Evolutionary conservation across 2,329 filamentous ascomycete species (phyloP).

Genomic region (Aspergillus chevalieri): DNA sequence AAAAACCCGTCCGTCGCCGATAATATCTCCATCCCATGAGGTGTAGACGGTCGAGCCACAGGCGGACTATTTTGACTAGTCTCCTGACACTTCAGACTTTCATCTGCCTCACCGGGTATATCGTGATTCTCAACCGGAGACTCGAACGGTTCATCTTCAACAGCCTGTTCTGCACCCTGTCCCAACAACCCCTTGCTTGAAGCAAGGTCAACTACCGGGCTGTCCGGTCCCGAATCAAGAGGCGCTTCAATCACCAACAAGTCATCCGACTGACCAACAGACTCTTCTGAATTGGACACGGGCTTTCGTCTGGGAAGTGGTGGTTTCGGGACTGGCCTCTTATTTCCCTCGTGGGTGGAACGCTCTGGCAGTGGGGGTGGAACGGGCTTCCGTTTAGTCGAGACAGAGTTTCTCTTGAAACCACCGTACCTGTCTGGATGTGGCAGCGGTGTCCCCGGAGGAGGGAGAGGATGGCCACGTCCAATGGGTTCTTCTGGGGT

Average conservation of each 20-base stretch:
- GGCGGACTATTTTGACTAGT: background rate
- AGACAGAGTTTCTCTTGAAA: conserved; percentile 50
- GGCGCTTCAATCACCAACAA: conserved; percentile 62
- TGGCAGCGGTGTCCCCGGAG: conserved; percentile 72
- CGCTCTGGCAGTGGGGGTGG: conserved; percentile 35
- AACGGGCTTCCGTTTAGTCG: conserved; percentile 62
- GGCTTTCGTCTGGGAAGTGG: conserved; percentile 46
- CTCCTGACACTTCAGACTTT: background rate
- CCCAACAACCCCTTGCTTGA: background rate
- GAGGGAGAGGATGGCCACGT: conserved; percentile 72
- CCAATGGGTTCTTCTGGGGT: conserved; percentile 68
- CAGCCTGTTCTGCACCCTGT: background rate
- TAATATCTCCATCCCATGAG: conserved; percentile 12
- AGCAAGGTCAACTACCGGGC: conserved; percentile 23
- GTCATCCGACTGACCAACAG: conserved; percentile 40
- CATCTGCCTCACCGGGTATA: background rate
- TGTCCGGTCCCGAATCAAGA: conserved; percentile 50
- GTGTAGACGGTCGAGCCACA: background rate
- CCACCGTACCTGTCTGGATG: conserved; percentile 54
- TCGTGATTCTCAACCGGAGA: background rate
- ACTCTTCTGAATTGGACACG: conserved; percentile 23
- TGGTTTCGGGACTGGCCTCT: conserved; percentile 38
- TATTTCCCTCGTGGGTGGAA: conserved; percentile 22
- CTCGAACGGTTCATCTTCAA: background rate
- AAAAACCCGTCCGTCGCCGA: conserved; percentile 15